Evolutionary conservation across 345 rosid genomes (phyloP).

Genomic region (Salix arbutifolia): DNA sequence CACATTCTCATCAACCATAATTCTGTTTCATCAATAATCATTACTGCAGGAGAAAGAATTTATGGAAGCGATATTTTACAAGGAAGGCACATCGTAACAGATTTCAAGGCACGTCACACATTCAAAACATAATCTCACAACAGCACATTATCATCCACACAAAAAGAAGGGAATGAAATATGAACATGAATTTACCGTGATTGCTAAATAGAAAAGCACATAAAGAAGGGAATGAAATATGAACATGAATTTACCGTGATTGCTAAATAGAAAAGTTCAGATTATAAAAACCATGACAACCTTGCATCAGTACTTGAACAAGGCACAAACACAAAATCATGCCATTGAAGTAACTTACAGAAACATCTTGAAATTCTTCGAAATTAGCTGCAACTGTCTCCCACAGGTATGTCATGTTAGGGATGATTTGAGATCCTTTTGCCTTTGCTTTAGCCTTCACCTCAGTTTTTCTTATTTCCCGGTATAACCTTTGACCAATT

Average conservation of each 20-base stretch:
- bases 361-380: conserved; percentile 91
- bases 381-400: conserved; percentile 94
- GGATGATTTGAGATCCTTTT: conserved; percentile 78
- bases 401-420: conserved; percentile 74
- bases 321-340: background rate
- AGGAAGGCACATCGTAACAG: background rate
- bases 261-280: background rate
- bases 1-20: background rate
- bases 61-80: background rate
- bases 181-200: background rate
- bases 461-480: conserved; percentile 87
- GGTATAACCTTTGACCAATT: conserved; percentile 86
- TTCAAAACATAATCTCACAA: background rate
- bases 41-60: no score
- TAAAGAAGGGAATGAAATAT: background rate
- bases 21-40: background rate
- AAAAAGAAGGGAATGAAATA: background rate
- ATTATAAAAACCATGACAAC: background rate
- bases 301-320: background rate
- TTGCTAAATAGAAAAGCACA: background rate
- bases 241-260: background rate
- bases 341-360: conserved; percentile 39
- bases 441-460: conserved; percentile 56
- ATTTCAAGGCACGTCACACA: background rate
- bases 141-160: no score